Evolutionary conservation across 768 basidiomycete genomes (phyloP).

Genomic region (Mrakia gelida): DNA sequence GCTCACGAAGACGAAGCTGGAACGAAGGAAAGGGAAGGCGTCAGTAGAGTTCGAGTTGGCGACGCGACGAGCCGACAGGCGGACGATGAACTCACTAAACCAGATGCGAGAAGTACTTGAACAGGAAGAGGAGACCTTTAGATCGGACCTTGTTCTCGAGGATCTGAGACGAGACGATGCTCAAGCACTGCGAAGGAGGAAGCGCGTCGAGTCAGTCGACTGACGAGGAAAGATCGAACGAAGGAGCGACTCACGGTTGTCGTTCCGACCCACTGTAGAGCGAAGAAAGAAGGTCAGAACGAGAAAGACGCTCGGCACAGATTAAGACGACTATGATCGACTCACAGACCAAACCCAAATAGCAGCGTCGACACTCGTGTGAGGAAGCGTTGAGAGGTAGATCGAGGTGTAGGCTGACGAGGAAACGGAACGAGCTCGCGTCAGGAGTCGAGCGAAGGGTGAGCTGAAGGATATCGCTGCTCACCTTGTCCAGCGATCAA

Average conservation of each 20-base stretch:
- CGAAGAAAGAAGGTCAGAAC: no score
- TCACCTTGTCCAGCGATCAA: conserved; percentile 48
- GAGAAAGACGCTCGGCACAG: no score
- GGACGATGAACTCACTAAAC: conserved; percentile 15
- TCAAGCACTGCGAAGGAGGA: conserved; percentile 41
- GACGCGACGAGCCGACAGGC: neutral
- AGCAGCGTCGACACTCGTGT: conserved; percentile 47
- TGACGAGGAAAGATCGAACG: neutral
- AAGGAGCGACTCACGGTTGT: conserved; percentile 29
- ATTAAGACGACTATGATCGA: no score
- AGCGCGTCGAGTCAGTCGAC: neutral
- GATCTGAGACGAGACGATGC: conserved; percentile 44
- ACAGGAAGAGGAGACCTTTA: conserved; percentile 47
- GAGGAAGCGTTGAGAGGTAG: conserved; percentile 47
- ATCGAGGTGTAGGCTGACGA: conserved; percentile 45
- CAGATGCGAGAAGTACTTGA: conserved; percentile 36
- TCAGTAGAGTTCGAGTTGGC: neutral
- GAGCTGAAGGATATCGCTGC: neutral
- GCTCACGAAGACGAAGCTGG: conserved; percentile 29
- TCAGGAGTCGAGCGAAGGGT: neutral
- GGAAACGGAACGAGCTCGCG: neutral
- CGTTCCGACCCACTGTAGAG: conserved; percentile 42
- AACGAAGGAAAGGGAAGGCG: neutral
- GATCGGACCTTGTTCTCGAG: conserved; percentile 46
- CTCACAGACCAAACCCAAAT: conserved; percentile 46